Conservation (phyloP, 163 green algal species). For the Prototheca stagnorum region DNA sequence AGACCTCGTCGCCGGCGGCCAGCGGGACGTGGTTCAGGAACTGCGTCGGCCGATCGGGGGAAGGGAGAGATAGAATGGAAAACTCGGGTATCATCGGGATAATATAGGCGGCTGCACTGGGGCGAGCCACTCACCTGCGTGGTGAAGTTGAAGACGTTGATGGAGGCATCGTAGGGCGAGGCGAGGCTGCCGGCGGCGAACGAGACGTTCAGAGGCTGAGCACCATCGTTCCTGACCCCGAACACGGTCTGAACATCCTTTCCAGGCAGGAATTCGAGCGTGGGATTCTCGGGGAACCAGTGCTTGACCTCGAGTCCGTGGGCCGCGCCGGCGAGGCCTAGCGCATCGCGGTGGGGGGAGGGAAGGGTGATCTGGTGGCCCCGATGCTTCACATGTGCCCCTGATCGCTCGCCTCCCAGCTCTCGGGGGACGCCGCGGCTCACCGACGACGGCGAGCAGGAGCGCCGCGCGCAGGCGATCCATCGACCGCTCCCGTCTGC, state of each 20-base stretch:
- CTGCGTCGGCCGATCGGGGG: background rate
- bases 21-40: constrained; percentile 12
- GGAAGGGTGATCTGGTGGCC: too few relatives aligned
- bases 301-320: constrained; percentile 8
- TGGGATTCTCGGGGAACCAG: constrained; percentile 26
- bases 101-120: background rate
- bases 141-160: constrained; percentile 22
- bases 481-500: too few relatives aligned
- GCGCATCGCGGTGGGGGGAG: too few relatives aligned
- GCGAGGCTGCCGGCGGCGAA: constrained; percentile 8
- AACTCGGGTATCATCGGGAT: too few relatives aligned
- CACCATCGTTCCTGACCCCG: constrained; percentile 14
- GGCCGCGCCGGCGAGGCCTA: background rate
- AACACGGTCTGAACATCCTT: constrained; percentile 11
- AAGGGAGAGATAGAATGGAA: background rate
- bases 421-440: too few relatives aligned
- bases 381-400: too few relatives aligned
- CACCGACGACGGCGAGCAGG: too few relatives aligned
- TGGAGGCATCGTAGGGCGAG: constrained; percentile 11
- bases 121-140: constrained; percentile 1
- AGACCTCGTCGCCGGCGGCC: constrained; percentile 6
- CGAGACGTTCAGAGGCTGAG: constrained; percentile 6
- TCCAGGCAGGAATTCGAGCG: constrained; percentile 15
- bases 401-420: too few relatives aligned
- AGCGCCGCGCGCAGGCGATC: too few relatives aligned